Evolutionary conservation across 1,284 basidiomycete species (phyloP).

Genomic region (Cutaneotrichosporon sp.): DNA sequence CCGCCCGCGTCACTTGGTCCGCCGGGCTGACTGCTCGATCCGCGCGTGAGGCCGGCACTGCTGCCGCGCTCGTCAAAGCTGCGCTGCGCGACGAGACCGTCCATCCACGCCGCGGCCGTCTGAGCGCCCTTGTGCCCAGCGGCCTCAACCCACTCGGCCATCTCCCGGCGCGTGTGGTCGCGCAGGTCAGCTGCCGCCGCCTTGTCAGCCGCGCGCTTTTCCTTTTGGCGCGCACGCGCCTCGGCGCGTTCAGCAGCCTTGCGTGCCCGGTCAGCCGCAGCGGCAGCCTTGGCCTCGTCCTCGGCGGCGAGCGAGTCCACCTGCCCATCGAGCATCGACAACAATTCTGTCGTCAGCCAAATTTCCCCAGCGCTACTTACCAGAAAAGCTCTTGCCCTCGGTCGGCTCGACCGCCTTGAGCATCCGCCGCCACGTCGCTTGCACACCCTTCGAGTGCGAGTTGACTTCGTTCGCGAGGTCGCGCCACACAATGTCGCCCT

Average conservation of each 20-base stretch:
- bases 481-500: conserved; percentile 12
- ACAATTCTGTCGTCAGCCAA: conserved; percentile 4
- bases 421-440: conserved; percentile 8
- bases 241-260: too few species aligned
- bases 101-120: conserved; percentile 3
- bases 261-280: too few species aligned
- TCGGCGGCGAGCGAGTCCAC: background rate
- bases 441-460: conserved; percentile 5
- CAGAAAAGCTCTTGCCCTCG: conserved; percentile 4
- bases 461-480: conserved; percentile 3
- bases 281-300: background rate
- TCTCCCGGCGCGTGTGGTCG: background rate
- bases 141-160: background rate
- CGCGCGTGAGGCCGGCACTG: too few species aligned
- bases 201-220: background rate
- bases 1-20: too few species aligned
- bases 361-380: conserved; percentile 7
- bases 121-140: background rate
- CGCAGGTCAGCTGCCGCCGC: background rate
- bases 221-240: too few species aligned
- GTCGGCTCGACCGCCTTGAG: background rate
- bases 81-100: background rate
- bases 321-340: conserved; percentile 2
- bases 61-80: background rate
- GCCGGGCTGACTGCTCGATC: too few species aligned